Evolutionary conservation across 169 alveolate species (phyloP).

Genomic region (Hepatocystis sp.): DNA sequence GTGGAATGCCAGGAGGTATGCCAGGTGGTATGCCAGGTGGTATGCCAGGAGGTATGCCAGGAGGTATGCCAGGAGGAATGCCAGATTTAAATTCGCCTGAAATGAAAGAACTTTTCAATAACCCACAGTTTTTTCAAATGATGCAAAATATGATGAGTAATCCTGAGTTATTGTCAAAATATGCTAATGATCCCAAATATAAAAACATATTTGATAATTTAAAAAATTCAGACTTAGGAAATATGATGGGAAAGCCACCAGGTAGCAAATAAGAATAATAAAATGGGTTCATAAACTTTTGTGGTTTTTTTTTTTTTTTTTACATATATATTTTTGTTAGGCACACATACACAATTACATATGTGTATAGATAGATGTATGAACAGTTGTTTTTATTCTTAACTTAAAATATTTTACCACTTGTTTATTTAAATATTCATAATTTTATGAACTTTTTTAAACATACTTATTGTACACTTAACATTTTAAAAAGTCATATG

Average conservation of each 20-base stretch:
- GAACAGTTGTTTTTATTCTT: too few species aligned
- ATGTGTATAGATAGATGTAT: too few species aligned
- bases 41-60: conserved; percentile 81
- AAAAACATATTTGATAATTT: conserved; percentile 75
- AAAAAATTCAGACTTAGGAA: conserved; percentile 65
- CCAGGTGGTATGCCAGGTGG: conserved; percentile 82
- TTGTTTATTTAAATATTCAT: too few species aligned
- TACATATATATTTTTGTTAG: too few species aligned
- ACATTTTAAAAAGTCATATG: too few species aligned
- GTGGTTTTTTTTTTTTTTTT: too few species aligned
- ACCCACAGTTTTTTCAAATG: conserved; percentile 78
- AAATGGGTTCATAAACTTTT: too few species aligned
- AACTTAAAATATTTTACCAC: too few species aligned
- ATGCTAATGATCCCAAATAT: conserved; percentile 81
- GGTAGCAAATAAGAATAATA: too few species aligned
- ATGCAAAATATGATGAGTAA: conserved; percentile 85
- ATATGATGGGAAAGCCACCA: conserved; percentile 49
- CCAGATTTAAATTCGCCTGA: conserved; percentile 78
- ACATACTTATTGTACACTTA: too few species aligned
- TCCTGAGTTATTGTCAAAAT: conserved; percentile 79
- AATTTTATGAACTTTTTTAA: too few species aligned
- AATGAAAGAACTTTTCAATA: conserved; percentile 65
- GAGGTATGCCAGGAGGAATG: conserved; percentile 84
- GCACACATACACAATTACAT: background rate
- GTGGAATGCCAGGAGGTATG: conserved; percentile 81